Conservation (phyloP, 805 yeast species). For the Saturnispora zaruensis region DNA sequence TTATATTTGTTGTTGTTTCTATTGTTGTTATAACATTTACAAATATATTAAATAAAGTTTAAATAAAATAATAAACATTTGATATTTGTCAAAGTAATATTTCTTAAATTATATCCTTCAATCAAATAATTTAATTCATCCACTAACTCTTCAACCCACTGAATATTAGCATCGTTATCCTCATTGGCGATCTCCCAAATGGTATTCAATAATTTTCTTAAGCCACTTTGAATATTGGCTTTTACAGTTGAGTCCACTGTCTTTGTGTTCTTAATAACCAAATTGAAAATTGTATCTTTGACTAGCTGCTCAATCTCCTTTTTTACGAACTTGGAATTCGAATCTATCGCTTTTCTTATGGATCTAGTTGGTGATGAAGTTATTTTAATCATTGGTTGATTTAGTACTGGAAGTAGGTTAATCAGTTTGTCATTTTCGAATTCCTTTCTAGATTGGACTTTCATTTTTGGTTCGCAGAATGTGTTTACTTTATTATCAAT, state of each 20-base stretch:
- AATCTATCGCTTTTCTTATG: conserved; percentile 21
- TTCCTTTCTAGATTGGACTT: background rate
- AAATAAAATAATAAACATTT: conserved; percentile 6
- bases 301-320: conserved; percentile 31
- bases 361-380: conserved; percentile 11
- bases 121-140: conserved; percentile 4
- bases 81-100: conserved; percentile 5
- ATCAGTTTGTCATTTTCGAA: background rate
- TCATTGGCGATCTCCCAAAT: conserved; percentile 23
- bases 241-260: conserved; percentile 14
- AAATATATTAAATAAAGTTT: conserved; percentile 6
- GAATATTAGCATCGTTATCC: conserved; percentile 12
- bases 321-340: conserved; percentile 29
- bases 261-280: conserved; percentile 12
- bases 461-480: background rate
- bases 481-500: background rate
- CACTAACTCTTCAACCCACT: conserved; percentile 4
- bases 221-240: conserved; percentile 14
- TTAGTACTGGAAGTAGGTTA: background rate
- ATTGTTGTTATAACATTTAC: conserved; percentile 1
- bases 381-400: conserved; percentile 10
- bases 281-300: conserved; percentile 16
- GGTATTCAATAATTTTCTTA: conserved; percentile 16
- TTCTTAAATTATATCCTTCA: conserved; percentile 7
- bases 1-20: background rate